These are phyloP conservation scores for Prototheca wickerhamii DNA, from an alignment of 163 green algal genomes.

Conservation along the genomic window DNA sequence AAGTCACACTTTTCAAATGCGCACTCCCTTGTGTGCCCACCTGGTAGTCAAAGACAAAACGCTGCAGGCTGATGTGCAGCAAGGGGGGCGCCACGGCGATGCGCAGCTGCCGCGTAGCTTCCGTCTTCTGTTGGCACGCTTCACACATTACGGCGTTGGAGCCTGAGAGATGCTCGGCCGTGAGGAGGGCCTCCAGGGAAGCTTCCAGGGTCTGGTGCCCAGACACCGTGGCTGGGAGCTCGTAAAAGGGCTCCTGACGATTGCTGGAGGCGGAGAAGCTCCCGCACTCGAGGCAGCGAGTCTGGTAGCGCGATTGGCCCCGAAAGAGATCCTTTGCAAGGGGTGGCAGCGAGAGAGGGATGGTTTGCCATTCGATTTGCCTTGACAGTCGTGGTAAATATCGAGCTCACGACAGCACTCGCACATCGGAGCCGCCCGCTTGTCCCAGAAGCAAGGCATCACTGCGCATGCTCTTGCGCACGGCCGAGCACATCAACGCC, in stretches of 20 bases:
- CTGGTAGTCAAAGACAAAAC: constrained; percentile 70
- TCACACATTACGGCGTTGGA: constrained; percentile 72
- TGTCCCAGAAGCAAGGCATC: no score
- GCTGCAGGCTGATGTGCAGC: constrained; percentile 70
- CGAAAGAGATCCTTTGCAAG: constrained; percentile 42
- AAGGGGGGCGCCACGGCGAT: constrained; percentile 62
- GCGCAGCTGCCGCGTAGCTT: constrained; percentile 46
- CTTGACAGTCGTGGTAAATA: no score
- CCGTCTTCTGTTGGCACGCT: constrained; percentile 33
- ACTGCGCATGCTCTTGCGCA: no score
- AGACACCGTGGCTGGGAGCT: constrained; percentile 67
- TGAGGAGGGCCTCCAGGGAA: constrained; percentile 25
- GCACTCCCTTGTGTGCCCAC: neutral
- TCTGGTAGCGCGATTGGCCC: constrained; percentile 53
- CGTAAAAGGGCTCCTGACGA: constrained; percentile 54
- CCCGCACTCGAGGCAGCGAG: constrained; percentile 53
- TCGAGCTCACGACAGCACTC: no score
- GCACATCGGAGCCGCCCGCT: no score
- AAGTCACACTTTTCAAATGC: neutral
- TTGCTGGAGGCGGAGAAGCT: constrained; percentile 29
- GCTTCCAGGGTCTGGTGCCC: constrained; percentile 33
- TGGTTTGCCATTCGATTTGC: no score
- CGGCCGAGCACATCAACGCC: no score
- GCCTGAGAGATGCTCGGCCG: constrained; percentile 48
- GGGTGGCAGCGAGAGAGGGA: neutral